A percentile compares a stretch with the other conserved stretches of the same genome.
These are phyloP conservation scores for Colletotrichum orbiculare DNA, from an alignment of 2,329 filamentous ascomycete species.

Conservation along the genomic window DNA sequence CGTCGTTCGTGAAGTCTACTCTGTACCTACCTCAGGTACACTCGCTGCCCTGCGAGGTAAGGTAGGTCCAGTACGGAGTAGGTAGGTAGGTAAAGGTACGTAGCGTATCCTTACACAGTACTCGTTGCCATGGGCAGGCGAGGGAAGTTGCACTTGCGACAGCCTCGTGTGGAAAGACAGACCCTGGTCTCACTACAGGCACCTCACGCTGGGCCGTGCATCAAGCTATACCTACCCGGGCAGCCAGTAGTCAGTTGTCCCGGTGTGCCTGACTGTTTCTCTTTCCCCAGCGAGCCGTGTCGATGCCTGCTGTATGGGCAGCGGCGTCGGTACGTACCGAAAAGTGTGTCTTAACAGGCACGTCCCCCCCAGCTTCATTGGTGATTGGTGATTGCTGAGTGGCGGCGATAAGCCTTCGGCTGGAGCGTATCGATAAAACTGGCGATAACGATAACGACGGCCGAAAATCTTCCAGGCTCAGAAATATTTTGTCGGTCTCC, in stretches of 20 bases:
- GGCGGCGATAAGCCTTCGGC: slow-evolving; percentile 14
- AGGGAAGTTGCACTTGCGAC: slow-evolving; percentile 37
- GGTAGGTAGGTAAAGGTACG: no score
- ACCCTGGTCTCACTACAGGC: slow-evolving; percentile 28
- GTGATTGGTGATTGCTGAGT: no score
- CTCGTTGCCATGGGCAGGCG: slow-evolving; percentile 1
- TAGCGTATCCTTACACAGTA: no score
- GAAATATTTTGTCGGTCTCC: slow-evolving; percentile 35
- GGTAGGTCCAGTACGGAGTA: no score
- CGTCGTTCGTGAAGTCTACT: slow-evolving; percentile 16
- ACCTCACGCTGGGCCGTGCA: slow-evolving; percentile 25
- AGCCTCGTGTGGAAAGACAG: slow-evolving; percentile 33
- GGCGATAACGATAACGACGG: slow-evolving; percentile 12
- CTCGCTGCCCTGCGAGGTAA: no score
- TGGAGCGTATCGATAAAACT: background rate
- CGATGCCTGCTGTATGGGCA: slow-evolving; percentile 14
- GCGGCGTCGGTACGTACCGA: slow-evolving; percentile 6
- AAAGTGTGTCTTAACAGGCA: no score
- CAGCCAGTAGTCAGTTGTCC: slow-evolving; percentile 34
- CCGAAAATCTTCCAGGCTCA: slow-evolving; percentile 23
- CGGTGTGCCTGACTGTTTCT: slow-evolving; percentile 22
- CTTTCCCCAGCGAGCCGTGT: slow-evolving; percentile 5
- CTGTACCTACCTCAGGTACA: no score
- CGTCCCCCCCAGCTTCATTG: background rate
- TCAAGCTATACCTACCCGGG: slow-evolving; percentile 24